Evolutionary conservation across 352 stramenopile species (phyloP), one percentile per base, ranked within the genome.

Genomic region (Pythium diclinum): DNA sequence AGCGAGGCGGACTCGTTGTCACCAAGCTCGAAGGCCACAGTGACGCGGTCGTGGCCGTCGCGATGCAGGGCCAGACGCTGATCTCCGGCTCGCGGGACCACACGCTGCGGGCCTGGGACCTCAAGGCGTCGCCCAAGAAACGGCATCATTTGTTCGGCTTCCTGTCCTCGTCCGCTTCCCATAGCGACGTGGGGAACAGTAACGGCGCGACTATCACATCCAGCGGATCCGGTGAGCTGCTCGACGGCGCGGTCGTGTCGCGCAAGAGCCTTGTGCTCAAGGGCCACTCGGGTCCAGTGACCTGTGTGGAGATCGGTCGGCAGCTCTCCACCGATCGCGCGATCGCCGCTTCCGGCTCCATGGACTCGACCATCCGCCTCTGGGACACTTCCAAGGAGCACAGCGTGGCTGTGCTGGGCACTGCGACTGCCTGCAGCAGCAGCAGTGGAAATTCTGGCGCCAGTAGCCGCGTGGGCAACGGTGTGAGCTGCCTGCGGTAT

Each of bases 71-170:
- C 1, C 77, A 81, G 49, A 75, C 75, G 17, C 67, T 95, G 25
- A 71, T 95, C 19, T 92, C 86, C 3, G 80, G 78, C 5, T 88
- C 86, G 19, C 71, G 77, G 32, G 86, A 95, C 61, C 72, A 85
- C 59, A 93, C 86, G 8, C 49, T 95, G 40, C 81, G 85, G 53
- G 74, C 68, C 5, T 95, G 86, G 84, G 81, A 93, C 55, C 71
- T 95, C 11, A 75, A 74, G 17, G 74, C 75, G 32, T 88, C 80
- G 46, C 65, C 75, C 1, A 85, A 81, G 49, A 89, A 82, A 42
- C 76, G 81, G 6, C 67, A 74, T 30, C 38, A 71, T 21, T 71
- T 91, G 52, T 88, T 91, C 34, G 68, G 77, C 10, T 92, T 92
- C 56, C 87, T 94, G 46, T 82, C 76, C 0, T 51, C 54, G 1